Evolutionary conservation across 495 filamentous ascomycete species (phyloP).

Genomic region (Xanthoparmelia taractica): DNA sequence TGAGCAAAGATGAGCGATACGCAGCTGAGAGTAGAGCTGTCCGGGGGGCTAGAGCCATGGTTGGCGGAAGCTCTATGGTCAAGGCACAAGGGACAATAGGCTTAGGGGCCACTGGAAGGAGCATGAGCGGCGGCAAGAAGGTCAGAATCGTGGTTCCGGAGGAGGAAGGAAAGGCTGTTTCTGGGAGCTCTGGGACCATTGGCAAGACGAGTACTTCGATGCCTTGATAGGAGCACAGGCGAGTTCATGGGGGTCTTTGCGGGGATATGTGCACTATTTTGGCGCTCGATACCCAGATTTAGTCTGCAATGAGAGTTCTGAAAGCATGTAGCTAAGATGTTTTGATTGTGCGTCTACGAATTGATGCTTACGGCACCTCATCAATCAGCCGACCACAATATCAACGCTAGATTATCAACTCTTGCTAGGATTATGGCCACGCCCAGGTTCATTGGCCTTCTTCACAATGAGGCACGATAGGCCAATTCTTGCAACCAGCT

Average conservation of each 20-base stretch:
- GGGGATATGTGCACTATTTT: not conserved
- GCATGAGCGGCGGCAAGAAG: constrained; percentile 24
- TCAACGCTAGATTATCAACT: too few relatives aligned
- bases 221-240: constrained; percentile 3
- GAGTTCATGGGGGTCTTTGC: not conserved
- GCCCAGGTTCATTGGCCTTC: not conserved
- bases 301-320: not conserved
- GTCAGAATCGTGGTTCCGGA: constrained; percentile 23
- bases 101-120: constrained; percentile 15
- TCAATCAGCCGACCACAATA: too few relatives aligned
- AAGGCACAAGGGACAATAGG: constrained; percentile 4
- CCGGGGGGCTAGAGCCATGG: constrained; percentile 20
- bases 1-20: constrained; percentile 20
- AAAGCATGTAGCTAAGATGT: not conserved
- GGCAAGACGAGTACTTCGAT: constrained; percentile 16
- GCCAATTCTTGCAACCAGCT: not conserved
- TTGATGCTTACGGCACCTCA: too few relatives aligned
- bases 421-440: not conserved
- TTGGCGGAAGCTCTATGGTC: constrained; percentile 7
- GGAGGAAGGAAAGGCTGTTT: constrained; percentile 11
- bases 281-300: constrained; percentile 17
- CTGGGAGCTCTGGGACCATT: not conserved
- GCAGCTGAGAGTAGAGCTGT: constrained; percentile 22
- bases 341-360: not conserved
- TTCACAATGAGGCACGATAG: not conserved